Percentiles rank a stretch among this genome's conserved stretches.
Conservation (phyloP, 225 moss, liverwort and hornwort genomes). For the Physcomitrium patens region DNA sequence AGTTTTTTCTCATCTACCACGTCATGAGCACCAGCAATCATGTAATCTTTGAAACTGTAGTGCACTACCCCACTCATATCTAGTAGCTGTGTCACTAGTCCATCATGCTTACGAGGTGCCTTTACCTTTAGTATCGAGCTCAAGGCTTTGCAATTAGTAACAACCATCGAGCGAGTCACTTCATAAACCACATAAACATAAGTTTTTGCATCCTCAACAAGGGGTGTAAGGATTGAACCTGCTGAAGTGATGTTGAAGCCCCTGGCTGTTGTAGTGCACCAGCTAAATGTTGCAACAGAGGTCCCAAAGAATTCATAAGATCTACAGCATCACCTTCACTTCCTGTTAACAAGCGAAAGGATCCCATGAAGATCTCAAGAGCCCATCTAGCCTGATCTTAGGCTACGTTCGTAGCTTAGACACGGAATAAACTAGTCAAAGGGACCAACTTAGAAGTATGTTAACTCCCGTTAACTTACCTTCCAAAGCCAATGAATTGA, state of each 20-base stretch:
- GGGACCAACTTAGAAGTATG: too few species aligned
- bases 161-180: constrained; percentile 25
- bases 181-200: constrained; percentile 6
- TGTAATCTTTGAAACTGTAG: constrained; percentile 1
- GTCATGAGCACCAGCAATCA: constrained; percentile 27
- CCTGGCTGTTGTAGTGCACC: constrained; percentile 68
- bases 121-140: constrained; percentile 13
- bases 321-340: constrained; percentile 53
- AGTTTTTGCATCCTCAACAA: constrained; percentile 9
- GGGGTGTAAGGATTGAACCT: constrained; percentile 45
- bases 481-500: too few species aligned
- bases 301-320: constrained; percentile 73
- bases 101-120: constrained; percentile 16
- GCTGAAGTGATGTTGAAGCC: constrained; percentile 48
- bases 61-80: constrained; percentile 16
- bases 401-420: not conserved
- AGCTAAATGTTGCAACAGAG: constrained; percentile 82
- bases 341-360: constrained; percentile 31
- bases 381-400: not conserved
- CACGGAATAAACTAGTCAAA: too few species aligned
- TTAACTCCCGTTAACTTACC: too few species aligned
- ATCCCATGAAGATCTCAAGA: constrained; percentile 5
- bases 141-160: not conserved
- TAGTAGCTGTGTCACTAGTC: constrained; percentile 6
- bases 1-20: constrained; percentile 1